Evolutionary conservation across 345 rosid species (phyloP), one percentile per base, ranked within the genome.

Genomic region (Boechera retrofracta): DNA sequence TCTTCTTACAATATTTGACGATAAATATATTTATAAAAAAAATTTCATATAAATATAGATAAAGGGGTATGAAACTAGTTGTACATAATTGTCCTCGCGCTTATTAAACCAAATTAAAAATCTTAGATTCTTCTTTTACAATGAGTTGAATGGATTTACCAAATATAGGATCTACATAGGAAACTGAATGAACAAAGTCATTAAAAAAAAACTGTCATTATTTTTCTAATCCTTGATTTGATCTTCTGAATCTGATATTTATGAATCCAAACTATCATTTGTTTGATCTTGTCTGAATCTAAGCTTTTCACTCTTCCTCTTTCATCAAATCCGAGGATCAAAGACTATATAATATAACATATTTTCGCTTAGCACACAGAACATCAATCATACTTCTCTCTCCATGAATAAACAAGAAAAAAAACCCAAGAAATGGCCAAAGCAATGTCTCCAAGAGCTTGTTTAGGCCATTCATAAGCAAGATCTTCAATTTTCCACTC

Each of bases 391-490:
- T 96, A 93, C 79, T 87, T 93, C 49, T 96, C 99, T 78, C 94
- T 89, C 97, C 99, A 89, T 13, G 99, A 84, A 80, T 81, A 93
- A 62, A 89, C 96, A 80, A 96, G 88, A 55, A 87, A 89, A 67
- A 91, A 86, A 53, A 89, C 82, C 99, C 98, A 91, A 36, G 99
- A 96, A 33, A 86, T 72, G 1, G 85, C 94, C 78, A 96, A 77
- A 36, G 86, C 80, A 13, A 91, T 75, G 57, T 89, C 94, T 2
- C 97, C 97, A 64, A 86, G 84, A 47, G 87, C 91, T 81, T 86
- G 91, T 73, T 85, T 91, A 11, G 82, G 76, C 87, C 90, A 93
- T 68, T 89, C 96, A 71, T 74, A 77, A 21, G 93, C 98, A 73
- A 89, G 84, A 77, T 80, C 94, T 65, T 88, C 93, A 13, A 93